Base-by-base conservation (phyloP, 2,329 filamentous ascomycete genomes). In the Rhynchosporium graminicola region DNA sequence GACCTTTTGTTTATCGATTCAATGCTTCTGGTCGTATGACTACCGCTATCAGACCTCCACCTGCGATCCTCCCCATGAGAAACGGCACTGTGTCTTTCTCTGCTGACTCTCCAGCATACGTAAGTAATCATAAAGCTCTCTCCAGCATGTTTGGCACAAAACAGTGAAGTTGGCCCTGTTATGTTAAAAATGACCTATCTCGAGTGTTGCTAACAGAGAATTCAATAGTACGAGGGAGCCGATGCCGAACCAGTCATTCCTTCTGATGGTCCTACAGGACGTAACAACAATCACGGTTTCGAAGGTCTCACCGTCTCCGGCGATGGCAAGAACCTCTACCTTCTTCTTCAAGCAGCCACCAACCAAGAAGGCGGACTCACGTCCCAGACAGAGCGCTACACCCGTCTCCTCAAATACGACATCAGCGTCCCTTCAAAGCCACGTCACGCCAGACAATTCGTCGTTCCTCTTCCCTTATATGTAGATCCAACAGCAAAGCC, bases 201-300 rank as follows among this genome's bases (percentile, higher is more conserved):
- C 20, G 20, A 20, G 20, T 20, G 20, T 20, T 20, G 20, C 20
- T 36, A 10, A 36, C 9, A 6, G 33, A 36, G 33, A 36, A 5
- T 13, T 38, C 4, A 3, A 52, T 7, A 52, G 48, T 52, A 52
- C 55, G 90, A 88, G 70, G 72, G 79, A 13, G 71, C 79, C 15
- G 71, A 76, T 9, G 79, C 55, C n/a, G 43, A 10, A 13, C 20
- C 26, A 15, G 26, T 84, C 2, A 75, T 73, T 2, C 88, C 88
- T 0, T 78, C 76, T 13, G 79, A 88, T 66, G 84, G 87, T 0
- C 78, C 80, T 1, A 81, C 81, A 0, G 89, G 89, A 12, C 82
- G 89, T 26, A 78, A 81, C 60, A 91, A 92, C 74, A 92, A 92
- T 74, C 87, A 90, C 72, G 88, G 89, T n/a, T 84, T 91, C 55